phyloP scores from a whole-genome alignment of 2,329 filamentous ascomycete species.

The Xenosphaeropsis pyriputrescens region DNA sequence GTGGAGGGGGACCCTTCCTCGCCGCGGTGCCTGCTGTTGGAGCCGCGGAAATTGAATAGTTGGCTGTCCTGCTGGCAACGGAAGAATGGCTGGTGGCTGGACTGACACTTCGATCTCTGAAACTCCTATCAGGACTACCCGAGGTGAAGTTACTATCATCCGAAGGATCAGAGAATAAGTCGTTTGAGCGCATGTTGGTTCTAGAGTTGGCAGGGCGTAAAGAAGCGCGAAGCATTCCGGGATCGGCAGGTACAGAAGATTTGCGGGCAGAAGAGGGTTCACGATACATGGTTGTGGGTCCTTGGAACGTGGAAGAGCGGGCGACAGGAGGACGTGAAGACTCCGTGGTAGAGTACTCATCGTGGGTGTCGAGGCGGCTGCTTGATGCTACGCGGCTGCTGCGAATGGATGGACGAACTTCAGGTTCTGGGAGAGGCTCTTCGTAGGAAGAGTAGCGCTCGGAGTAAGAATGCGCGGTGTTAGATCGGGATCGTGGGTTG shows the following conservation, averaged over 20 bases:
- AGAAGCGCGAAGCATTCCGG: slow-evolving; percentile 21
- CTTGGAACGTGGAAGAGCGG: slow-evolving; percentile 43
- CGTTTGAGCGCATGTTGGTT: slow-evolving; percentile 12
- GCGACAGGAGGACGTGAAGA: slow-evolving; percentile 29
- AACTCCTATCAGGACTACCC: slow-evolving; percentile 30
- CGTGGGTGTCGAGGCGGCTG: slow-evolving; percentile 9
- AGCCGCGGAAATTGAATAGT: slow-evolving; percentile 24
- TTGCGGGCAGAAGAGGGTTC: slow-evolving; percentile 34
- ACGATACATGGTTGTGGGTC: slow-evolving; percentile 32
- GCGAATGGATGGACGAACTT: slow-evolving; percentile 32
- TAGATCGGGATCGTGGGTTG: slow-evolving; percentile 35
- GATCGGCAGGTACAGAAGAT: slow-evolving; percentile 30
- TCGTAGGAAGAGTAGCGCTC: slow-evolving; percentile 43
- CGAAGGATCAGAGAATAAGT: slow-evolving; percentile 32
- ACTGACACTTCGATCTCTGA: slow-evolving; percentile 33
- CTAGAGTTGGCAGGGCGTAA: slow-evolving; percentile 16
- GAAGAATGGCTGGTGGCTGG: slow-evolving; percentile 37
- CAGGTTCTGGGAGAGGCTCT: slow-evolving; percentile 25
- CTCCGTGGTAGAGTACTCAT: slow-evolving; percentile 14
- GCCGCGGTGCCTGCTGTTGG: slow-evolving; percentile 9
- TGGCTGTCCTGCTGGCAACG: slow-evolving; percentile 31
- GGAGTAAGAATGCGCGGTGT: slow-evolving; percentile 47
- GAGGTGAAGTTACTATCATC: slow-evolving; percentile 34
- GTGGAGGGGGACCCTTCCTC: slow-evolving; percentile 43
- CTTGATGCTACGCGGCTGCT: slow-evolving; percentile 21